Conservation (phyloP, 129 eudicot genomes). For the Escallonia rubra region DNA sequence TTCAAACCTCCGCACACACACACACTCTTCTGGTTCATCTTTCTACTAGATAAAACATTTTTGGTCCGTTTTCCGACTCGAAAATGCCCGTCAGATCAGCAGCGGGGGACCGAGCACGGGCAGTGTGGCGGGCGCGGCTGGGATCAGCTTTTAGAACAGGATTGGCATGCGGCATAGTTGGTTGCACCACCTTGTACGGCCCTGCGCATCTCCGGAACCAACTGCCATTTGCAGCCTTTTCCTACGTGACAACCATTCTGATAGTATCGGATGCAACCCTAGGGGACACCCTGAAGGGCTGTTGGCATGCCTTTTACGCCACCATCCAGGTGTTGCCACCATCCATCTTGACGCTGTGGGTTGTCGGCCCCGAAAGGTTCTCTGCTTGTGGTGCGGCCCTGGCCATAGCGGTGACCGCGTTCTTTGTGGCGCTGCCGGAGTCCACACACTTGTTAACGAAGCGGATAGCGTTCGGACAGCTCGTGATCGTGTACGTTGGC, state of each 20-base stretch:
- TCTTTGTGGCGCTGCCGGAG: conserved; percentile 56
- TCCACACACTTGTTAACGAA: conserved; percentile 39
- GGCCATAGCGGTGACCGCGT: conserved; percentile 40
- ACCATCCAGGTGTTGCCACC: conserved; percentile 55
- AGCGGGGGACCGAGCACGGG: conserved; percentile 30
- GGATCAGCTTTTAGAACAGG: conserved; percentile 59
- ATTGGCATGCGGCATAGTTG: conserved; percentile 69
- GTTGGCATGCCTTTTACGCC: conserved; percentile 51
- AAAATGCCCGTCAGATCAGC: not conserved
- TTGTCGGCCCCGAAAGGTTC: conserved; percentile 24
- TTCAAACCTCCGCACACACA: too few relatives aligned
- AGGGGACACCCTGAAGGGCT: conserved; percentile 51
- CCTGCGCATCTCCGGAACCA: conserved; percentile 31
- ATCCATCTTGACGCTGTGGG: conserved; percentile 42
- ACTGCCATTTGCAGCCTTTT: conserved; percentile 52
- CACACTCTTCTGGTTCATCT: too few relatives aligned
- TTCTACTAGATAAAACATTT: not conserved
- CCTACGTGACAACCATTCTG: conserved; percentile 55
- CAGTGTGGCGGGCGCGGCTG: conserved; percentile 55
- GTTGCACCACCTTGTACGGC: conserved; percentile 64
- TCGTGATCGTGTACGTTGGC: conserved; percentile 63
- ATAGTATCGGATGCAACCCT: conserved; percentile 63
- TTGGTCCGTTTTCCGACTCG: not conserved
- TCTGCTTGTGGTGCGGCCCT: conserved; percentile 40
- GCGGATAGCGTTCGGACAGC: conserved; percentile 68